Evolutionary conservation across 176 grass and related monocot species (phyloP).

Genomic region (Oryza australiensis): DNA sequence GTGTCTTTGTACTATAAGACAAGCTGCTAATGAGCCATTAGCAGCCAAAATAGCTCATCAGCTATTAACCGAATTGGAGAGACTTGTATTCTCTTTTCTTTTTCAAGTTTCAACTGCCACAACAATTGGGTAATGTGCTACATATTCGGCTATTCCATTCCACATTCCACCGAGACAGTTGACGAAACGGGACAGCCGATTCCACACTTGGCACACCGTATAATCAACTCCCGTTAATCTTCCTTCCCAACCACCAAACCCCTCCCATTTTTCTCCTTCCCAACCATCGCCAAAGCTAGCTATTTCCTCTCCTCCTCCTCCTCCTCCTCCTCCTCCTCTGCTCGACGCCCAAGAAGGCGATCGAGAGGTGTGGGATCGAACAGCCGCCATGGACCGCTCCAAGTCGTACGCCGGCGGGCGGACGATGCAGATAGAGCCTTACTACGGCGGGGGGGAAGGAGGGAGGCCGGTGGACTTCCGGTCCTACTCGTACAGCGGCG

Average conservation of each 20-base stretch:
- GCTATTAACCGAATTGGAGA: neutral
- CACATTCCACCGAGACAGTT: neutral
- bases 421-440: slow-evolving; percentile 61
- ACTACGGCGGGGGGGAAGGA: slow-evolving; percentile 34
- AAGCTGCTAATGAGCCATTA: too few relatives aligned
- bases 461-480: slow-evolving; percentile 38
- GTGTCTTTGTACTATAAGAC: too few relatives aligned
- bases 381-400: slow-evolving; percentile 52
- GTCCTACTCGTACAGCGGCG: slow-evolving; percentile 40
- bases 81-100: neutral
- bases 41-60: too few relatives aligned
- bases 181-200: neutral
- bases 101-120: too few relatives aligned
- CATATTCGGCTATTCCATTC: neutral
- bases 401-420: slow-evolving; percentile 62
- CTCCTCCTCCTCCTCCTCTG: neutral
- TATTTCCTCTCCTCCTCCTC: neutral
- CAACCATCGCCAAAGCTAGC: neutral
- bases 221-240: neutral
- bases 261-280: neutral
- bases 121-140: too few relatives aligned
- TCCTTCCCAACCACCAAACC: slow-evolving; percentile 11
- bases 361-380: neutral
- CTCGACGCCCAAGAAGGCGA: neutral
- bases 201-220: neutral